A percentile compares a stretch with the other conserved stretches of the same genome.
phyloP scores from a whole-genome alignment of 768 basidiomycete species.

The Russula foetens region DNA sequence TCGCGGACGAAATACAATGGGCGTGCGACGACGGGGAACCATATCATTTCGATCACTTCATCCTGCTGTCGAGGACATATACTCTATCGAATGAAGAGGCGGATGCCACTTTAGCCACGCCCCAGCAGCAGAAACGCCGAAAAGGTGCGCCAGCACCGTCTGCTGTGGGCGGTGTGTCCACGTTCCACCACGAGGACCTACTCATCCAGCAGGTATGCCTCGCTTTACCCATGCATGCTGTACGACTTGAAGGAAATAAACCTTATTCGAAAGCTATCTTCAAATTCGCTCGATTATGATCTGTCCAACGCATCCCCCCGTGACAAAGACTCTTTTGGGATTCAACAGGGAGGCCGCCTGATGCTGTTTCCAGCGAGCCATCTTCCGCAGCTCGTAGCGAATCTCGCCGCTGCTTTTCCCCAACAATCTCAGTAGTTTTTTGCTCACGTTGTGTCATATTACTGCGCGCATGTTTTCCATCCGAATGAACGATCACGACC shows the following conservation, averaged over 20 bases:
- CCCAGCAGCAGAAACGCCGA: slow-evolving; percentile 34
- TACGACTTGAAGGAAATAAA: not conserved
- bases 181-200: slow-evolving; percentile 86
- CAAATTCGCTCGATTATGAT: slow-evolving; percentile 42
- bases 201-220: slow-evolving; percentile 52
- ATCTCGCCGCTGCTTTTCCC: slow-evolving; percentile 3
- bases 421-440: slow-evolving; percentile 1
- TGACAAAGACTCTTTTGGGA: slow-evolving; percentile 59
- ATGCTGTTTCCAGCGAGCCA: slow-evolving; percentile 48
- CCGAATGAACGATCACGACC: not conserved
- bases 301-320: slow-evolving; percentile 48
- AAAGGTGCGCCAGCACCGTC: slow-evolving; percentile 27
- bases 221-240: not conserved
- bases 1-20: slow-evolving; percentile 72
- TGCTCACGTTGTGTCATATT: not conserved
- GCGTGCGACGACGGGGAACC: slow-evolving; percentile 60
- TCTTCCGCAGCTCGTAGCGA: slow-evolving; percentile 34
- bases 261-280: slow-evolving; percentile 35
- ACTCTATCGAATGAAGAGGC: slow-evolving; percentile 59
- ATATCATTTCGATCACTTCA: slow-evolving; percentile 62
- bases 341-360: slow-evolving; percentile 59
- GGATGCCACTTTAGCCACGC: slow-evolving; percentile 27
- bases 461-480: not conserved
- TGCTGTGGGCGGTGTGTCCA: slow-evolving; percentile 47
- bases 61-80: slow-evolving; percentile 76